Conservation (phyloP, 2,329 filamentous ascomycete genomes). For the Calonectria leucothoes region DNA sequence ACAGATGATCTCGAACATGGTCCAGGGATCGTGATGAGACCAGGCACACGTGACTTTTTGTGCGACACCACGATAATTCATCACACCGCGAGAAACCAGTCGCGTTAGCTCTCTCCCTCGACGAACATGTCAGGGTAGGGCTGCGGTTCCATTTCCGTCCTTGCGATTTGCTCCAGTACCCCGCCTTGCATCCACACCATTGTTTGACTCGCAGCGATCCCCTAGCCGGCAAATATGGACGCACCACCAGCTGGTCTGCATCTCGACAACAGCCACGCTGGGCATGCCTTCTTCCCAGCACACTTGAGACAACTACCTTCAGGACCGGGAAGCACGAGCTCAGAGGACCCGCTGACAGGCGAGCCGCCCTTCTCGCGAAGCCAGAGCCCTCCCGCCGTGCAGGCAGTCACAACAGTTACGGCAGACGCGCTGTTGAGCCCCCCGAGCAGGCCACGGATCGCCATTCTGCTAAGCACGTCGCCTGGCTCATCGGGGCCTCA, state of each 20-base stretch:
- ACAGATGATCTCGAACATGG: neutral
- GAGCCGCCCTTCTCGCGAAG: slow-evolving; percentile 16
- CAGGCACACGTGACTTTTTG: neutral
- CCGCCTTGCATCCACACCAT: neutral
- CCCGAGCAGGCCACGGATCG: slow-evolving; percentile 23
- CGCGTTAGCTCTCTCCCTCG: neutral
- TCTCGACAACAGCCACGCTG: neutral
- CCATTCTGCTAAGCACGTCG: slow-evolving; percentile 33
- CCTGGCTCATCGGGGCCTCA: slow-evolving; percentile 11
- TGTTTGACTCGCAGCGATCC: neutral
- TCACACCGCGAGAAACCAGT: slow-evolving; percentile 2
- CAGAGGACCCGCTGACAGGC: slow-evolving; percentile 34
- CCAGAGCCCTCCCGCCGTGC: neutral
- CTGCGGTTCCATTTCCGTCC: neutral
- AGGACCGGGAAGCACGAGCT: slow-evolving; percentile 26
- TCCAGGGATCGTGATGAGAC: neutral
- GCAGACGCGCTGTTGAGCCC: neutral
- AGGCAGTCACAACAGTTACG: neutral
- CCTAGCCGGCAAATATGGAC: neutral
- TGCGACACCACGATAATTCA: slow-evolving; percentile 9
- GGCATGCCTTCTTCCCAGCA: neutral
- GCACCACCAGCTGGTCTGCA: neutral
- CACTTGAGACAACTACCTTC: slow-evolving; percentile 12
- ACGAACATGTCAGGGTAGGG: neutral
- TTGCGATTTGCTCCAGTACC: neutral